Evolutionary conservation across 176 grass and related monocot species (phyloP).

Genomic region (Pharus latifolius): DNA sequence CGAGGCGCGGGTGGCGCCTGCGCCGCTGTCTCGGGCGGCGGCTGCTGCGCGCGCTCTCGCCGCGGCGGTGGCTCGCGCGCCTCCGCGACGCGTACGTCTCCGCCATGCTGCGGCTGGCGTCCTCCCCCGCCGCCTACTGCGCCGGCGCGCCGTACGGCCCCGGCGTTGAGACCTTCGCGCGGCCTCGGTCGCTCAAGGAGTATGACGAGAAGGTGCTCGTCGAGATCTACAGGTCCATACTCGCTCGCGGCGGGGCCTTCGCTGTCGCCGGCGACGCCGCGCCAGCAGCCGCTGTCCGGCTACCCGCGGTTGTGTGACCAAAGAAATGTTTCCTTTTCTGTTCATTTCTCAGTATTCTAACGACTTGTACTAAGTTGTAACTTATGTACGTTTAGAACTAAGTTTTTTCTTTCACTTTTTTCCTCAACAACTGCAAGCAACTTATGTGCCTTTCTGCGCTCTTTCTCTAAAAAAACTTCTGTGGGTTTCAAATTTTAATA

Average conservation of each 20-base stretch:
- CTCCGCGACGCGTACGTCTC: constrained; percentile 61
- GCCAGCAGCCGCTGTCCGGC: not conserved
- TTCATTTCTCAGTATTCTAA: not conserved
- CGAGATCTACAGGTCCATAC: constrained; percentile 53
- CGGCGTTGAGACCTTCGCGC: constrained; percentile 7
- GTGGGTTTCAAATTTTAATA: too few species aligned
- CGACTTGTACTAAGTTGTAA: not conserved
- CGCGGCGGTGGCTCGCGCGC: constrained; percentile 28
- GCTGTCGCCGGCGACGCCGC: not conserved
- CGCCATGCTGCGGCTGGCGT: constrained; percentile 58
- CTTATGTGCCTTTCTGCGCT: too few species aligned
- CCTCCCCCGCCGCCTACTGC: constrained; percentile 34
- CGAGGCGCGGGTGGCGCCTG: constrained; percentile 24
- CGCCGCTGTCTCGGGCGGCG: constrained; percentile 13
- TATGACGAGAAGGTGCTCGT: constrained; percentile 59
- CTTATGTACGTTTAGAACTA: too few species aligned
- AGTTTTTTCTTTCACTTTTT: too few species aligned
- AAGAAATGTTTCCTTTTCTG: not conserved
- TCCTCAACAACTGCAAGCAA: too few species aligned
- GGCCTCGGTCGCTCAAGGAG: constrained; percentile 33
- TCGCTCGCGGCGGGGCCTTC: constrained; percentile 15
- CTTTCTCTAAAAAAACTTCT: too few species aligned
- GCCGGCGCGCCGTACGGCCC: constrained; percentile 8
- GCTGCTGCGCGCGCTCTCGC: constrained; percentile 40
- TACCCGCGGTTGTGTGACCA: not conserved